Evolutionary conservation across 495 filamentous ascomycete genomes (phyloP).

Genomic region (Penicillium arizonense): DNA sequence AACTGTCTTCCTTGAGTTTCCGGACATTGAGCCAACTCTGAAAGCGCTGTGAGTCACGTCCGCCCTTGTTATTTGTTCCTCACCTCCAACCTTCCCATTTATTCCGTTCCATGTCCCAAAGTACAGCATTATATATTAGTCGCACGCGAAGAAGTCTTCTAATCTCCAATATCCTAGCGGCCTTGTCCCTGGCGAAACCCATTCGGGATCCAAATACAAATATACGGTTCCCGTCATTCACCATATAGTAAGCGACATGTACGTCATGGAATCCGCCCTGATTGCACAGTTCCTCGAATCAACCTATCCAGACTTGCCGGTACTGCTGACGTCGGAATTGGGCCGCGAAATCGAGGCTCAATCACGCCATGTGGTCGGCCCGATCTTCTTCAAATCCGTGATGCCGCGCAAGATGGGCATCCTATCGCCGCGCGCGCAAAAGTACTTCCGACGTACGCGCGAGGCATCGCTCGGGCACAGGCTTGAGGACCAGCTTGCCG

Average conservation of each 20-base stretch:
- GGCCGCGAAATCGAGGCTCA: too few species aligned
- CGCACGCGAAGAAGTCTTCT: too few species aligned
- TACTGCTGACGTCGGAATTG: too few species aligned
- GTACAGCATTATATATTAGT: too few species aligned
- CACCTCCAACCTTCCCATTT: too few species aligned
- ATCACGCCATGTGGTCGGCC: too few species aligned
- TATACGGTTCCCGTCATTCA: too few species aligned
- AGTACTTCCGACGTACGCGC: slow-evolving; percentile 39
- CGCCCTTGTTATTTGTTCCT: too few species aligned
- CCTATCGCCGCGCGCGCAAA: slow-evolving; percentile 36
- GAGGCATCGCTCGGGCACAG: slow-evolving; percentile 22
- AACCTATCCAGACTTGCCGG: slow-evolving; percentile 32
- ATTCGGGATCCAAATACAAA: slow-evolving; percentile 35
- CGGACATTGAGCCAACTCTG: slow-evolving; percentile 42
- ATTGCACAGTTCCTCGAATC: slow-evolving; percentile 42
- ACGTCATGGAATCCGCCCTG: slow-evolving; percentile 37
- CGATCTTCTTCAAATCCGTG: slow-evolving; percentile 23
- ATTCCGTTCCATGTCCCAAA: too few species aligned
- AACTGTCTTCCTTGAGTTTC: slow-evolving; percentile 42
- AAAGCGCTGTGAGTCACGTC: slow-evolving; percentile 34
- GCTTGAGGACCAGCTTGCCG: too few species aligned
- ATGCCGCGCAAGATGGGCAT: slow-evolving; percentile 38
- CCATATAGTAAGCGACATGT: slow-evolving; percentile 37
- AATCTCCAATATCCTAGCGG: slow-evolving; percentile 18
- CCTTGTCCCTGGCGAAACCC: slow-evolving; percentile 18